Evolutionary conservation across 2,329 filamentous ascomycete species (phyloP), one percentile per base, ranked within the genome.

Genomic region (Diplocarpon mali): DNA sequence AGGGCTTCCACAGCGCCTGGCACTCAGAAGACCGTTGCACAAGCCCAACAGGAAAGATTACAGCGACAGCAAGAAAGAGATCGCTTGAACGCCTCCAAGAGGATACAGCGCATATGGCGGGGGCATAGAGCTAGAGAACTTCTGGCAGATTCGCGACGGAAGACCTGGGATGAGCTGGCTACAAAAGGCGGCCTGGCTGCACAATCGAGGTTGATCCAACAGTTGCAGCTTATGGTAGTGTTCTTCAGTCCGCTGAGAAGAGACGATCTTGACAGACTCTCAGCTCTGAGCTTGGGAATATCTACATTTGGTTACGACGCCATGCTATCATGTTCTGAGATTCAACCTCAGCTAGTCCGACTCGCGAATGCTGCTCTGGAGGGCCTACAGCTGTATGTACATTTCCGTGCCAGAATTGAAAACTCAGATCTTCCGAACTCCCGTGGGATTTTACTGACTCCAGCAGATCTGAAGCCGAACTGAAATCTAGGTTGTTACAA

Each of bases 31-130:
- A 83, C 89, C 1, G 75, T 96, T 24, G 84, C 83, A 36, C 80
- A 86, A 56, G 90, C 90, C 24, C 87, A 95, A 60, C 85, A 88
- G 55, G 88, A 95, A 56, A 80, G 92, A 27, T 71, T 81, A 52
- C 75, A 80, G 55, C 76, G 92, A 54, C 86, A 95, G 57, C 78
- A 78, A 40, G 88, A 96, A 58, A 75, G 89, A 55, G 80, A 86
- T 39, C 78, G 80, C 47, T 65, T 89, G 40, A 83, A 80, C 58
- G 86, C 89, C 4, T 77, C 78, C 12, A 80, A 75, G 54, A 73
- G 68, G 40, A 78, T 96, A 53, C 92, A 96, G 63, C 75, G 77
- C 53, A 69, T 75, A 64, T 96, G 89, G 89, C 76, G 90, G 62
- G 88, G 88, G 12, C 75, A 93, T 62, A 71, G 64, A 45, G 70